Evolutionary conservation across 192 early-diverging fungal species (phyloP).

Genomic region (Phlyctochytrium arcticum): DNA sequence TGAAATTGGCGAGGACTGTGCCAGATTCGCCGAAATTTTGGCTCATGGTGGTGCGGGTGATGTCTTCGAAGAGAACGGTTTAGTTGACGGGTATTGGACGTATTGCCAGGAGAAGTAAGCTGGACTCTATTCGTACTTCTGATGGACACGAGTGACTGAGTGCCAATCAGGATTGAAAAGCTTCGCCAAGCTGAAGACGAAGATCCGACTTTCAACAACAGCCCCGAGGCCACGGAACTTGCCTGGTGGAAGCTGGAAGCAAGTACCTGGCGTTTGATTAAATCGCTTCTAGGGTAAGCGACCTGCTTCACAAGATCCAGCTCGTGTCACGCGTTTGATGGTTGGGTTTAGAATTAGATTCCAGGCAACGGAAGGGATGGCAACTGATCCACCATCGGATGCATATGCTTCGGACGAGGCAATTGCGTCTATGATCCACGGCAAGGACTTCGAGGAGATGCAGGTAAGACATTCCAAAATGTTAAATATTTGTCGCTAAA

Average conservation of each 20-base stretch:
- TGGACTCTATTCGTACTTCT: neutral
- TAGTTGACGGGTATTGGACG: neutral
- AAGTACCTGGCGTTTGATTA: conserved; percentile 16
- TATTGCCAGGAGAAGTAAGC: conserved; percentile 12
- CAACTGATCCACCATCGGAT: neutral
- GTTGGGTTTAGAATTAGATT: neutral
- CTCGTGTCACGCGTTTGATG: neutral
- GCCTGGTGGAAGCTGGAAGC: conserved; percentile 23
- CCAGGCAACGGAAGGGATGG: neutral
- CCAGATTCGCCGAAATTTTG: conserved; percentile 8
- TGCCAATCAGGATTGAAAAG: neutral
- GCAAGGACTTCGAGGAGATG: neutral
- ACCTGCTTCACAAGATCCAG: neutral
- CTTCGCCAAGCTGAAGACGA: neutral
- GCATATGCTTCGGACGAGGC: conserved; percentile 6
- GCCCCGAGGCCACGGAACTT: conserved; percentile 3
- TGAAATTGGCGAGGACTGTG: conserved; percentile 9
- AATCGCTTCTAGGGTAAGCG: conserved; percentile 4
- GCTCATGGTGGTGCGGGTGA: neutral
- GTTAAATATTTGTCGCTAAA: neutral
- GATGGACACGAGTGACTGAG: neutral
- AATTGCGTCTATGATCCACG: neutral
- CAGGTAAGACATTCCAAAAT: neutral
- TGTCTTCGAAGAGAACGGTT: neutral
- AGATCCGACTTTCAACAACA: neutral